Evolutionary conservation across 805 yeast genomes (phyloP).

Genomic region (Lipomyces kockii): DNA sequence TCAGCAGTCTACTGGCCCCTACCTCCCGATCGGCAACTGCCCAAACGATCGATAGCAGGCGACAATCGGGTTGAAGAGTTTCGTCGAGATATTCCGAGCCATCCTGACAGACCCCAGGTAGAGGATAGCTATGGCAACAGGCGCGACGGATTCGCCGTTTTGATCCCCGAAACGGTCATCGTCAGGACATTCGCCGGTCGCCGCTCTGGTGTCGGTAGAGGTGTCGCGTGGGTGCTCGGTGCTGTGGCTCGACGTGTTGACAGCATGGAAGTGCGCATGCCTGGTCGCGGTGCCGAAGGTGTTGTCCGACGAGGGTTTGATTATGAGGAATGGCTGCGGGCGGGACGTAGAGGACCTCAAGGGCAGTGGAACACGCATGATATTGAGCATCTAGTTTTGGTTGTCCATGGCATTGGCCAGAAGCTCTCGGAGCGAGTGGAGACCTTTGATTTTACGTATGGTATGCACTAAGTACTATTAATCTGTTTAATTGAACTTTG

Average conservation of each 20-base stretch:
- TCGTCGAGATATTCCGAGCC: conserved; percentile 11
- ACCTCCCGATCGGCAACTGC: conserved; percentile 16
- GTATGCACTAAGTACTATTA: conserved; percentile 6
- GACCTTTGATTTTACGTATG: conserved; percentile 84
- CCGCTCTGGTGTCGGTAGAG: conserved; percentile 21
- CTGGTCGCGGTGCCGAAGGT: conserved; percentile 26
- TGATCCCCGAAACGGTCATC: conserved; percentile 28
- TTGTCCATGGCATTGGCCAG: conserved; percentile 96
- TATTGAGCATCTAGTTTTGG: conserved; percentile 68
- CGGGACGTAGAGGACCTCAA: conserved; percentile 19
- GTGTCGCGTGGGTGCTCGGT: conserved; percentile 30
- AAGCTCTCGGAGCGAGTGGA: conserved; percentile 78
- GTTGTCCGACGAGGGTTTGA: conserved; percentile 43
- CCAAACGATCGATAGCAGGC: not conserved
- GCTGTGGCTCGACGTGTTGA: conserved; percentile 28
- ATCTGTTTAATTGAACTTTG: not conserved
- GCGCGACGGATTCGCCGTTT: conserved; percentile 23
- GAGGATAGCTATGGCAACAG: conserved; percentile 25
- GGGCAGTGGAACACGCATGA: conserved; percentile 23
- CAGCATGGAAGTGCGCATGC: conserved; percentile 20
- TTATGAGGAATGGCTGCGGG: conserved; percentile 41
- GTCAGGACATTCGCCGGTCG: conserved; percentile 30
- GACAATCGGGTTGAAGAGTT: conserved; percentile 16
- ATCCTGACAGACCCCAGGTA: conserved; percentile 17
- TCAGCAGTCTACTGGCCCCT: conserved; percentile 35